Evolutionary conservation across 352 stramenopile species (phyloP).

Genomic region (Pythium diclinum): DNA sequence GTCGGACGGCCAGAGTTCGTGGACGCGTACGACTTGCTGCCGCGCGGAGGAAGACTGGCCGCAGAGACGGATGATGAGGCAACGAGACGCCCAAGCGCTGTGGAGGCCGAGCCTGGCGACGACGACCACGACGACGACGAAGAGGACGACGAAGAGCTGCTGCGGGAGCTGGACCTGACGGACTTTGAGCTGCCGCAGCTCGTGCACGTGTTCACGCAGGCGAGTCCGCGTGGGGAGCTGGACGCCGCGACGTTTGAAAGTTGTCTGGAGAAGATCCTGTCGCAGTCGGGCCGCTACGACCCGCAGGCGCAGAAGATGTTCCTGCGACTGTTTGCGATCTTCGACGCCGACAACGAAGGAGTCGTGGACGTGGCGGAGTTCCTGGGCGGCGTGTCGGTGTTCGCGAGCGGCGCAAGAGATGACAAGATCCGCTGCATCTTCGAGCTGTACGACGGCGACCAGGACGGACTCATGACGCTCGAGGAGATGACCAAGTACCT

Average conservation of each 20-base stretch:
- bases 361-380: constrained; percentile 83
- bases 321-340: constrained; percentile 73
- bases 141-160: constrained; percentile 39
- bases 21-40: constrained; percentile 26
- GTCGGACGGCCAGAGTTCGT: constrained; percentile 26
- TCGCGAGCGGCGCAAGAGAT: constrained; percentile 73
- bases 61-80: constrained; percentile 19
- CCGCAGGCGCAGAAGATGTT: constrained; percentile 71
- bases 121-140: constrained; percentile 22
- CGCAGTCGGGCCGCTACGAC: constrained; percentile 77
- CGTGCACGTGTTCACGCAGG: constrained; percentile 80
- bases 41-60: neutral
- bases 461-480: constrained; percentile 78
- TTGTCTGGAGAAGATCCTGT: constrained; percentile 80
- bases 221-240: constrained; percentile 66
- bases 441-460: constrained; percentile 83
- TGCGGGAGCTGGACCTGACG: constrained; percentile 65
- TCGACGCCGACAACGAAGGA: constrained; percentile 55
- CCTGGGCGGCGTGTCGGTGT: constrained; percentile 76
- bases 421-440: constrained; percentile 86
- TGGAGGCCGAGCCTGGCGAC: constrained; percentile 24
- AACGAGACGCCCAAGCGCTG: constrained; percentile 21
- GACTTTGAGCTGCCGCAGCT: constrained; percentile 84
- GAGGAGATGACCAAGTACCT: constrained; percentile 88
- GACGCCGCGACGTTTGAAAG: constrained; percentile 64